Conservation (phyloP, 805 yeast species). For the Metschnikowia continentalis region DNA sequence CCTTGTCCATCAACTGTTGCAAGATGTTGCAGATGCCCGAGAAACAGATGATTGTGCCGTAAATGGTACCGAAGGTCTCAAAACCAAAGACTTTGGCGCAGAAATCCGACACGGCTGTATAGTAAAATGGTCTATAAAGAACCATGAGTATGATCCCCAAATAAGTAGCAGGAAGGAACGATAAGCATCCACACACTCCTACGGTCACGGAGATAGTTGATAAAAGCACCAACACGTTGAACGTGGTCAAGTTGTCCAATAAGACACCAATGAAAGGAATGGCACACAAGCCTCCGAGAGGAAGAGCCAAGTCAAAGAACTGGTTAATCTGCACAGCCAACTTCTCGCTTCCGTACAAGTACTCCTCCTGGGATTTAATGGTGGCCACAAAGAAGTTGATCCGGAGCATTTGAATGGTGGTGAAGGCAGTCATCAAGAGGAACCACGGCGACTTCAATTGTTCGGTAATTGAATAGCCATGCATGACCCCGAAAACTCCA, state of each 20-base stretch:
- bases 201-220: constrained; percentile 53
- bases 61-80: constrained; percentile 85
- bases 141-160: constrained; percentile 70
- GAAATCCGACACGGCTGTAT: constrained; percentile 88
- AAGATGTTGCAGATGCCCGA: constrained; percentile 77
- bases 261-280: constrained; percentile 83
- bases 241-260: constrained; percentile 67
- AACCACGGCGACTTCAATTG: constrained; percentile 73
- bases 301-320: constrained; percentile 81
- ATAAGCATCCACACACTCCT: constrained; percentile 67
- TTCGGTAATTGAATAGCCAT: constrained; percentile 48
- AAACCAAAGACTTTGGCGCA: constrained; percentile 92
- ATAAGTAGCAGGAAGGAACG: constrained; percentile 54
- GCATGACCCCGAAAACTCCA: constrained; percentile 66
- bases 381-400: constrained; percentile 93
- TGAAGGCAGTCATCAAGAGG: constrained; percentile 67
- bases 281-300: constrained; percentile 81
- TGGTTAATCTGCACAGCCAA: constrained; percentile 55
- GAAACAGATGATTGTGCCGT: constrained; percentile 78
- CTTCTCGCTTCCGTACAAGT: constrained; percentile 50
- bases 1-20: constrained; percentile 64
- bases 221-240: constrained; percentile 52
- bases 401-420: constrained; percentile 85
- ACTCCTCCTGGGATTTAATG: constrained; percentile 75
- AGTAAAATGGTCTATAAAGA: constrained; percentile 84